Conservation (phyloP, 2,329 filamentous ascomycete genomes). For the Metarhizium sp. region DNA sequence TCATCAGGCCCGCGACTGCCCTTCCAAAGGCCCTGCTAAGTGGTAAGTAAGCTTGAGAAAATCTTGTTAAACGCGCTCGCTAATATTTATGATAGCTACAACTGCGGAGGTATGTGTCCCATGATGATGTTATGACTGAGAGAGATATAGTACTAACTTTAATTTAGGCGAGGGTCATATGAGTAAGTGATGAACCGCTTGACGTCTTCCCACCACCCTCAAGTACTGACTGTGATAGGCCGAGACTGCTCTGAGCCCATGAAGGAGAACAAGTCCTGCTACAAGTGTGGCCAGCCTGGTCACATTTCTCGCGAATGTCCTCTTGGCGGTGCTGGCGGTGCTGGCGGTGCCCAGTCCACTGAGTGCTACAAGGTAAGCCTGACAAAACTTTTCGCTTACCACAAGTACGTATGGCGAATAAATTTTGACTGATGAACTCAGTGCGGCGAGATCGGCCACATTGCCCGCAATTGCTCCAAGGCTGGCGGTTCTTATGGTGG, state of each 20-base stretch:
- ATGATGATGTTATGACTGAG: background rate
- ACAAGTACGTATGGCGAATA: background rate
- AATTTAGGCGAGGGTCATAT: constrained; percentile 58
- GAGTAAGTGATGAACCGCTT: constrained; percentile 44
- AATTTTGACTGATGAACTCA: constrained; percentile 17
- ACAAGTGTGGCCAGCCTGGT: constrained; percentile 71
- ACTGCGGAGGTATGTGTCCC: constrained; percentile 59
- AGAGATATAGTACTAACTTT: constrained; percentile 14
- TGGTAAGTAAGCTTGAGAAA: constrained; percentile 46
- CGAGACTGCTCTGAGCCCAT: constrained; percentile 84
- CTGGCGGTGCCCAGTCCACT: constrained; percentile 39
- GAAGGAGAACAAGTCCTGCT: constrained; percentile 76
- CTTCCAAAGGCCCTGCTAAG: constrained; percentile 72
- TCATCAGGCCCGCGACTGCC: constrained; percentile 72
- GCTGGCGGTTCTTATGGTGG: constrained; percentile 39
- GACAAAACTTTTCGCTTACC: background rate
- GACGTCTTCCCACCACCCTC: background rate
- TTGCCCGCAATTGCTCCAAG: constrained; percentile 82
- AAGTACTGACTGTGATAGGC: constrained; percentile 37
- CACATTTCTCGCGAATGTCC: constrained; percentile 89
- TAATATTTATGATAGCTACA: constrained; percentile 50
- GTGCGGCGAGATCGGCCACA: constrained; percentile 94
- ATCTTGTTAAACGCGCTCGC: constrained; percentile 1
- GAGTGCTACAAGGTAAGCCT: constrained; percentile 77
- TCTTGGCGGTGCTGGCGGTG: constrained; percentile 36